Conservation (phyloP, 768 basidiomycete species). For the Mycena amicta region DNA sequence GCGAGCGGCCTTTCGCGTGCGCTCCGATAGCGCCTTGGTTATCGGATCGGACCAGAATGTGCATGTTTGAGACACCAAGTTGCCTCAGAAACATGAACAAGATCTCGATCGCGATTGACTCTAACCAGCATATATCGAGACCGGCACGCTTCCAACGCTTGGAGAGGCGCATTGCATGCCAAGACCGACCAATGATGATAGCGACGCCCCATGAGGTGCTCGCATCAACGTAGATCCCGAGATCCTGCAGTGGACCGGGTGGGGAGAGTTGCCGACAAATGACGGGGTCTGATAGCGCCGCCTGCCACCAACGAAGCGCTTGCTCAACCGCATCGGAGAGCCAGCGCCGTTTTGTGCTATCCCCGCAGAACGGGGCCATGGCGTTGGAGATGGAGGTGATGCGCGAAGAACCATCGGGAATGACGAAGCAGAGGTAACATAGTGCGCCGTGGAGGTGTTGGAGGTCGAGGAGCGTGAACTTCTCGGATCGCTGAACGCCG, state of each 20-base stretch:
- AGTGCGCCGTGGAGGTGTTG: conserved; percentile 14
- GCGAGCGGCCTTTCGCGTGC: neutral
- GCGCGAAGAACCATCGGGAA: neutral
- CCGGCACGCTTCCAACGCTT: conserved; percentile 17
- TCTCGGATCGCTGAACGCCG: neutral
- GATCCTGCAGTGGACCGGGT: conserved; percentile 3
- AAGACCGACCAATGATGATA: conserved; percentile 26
- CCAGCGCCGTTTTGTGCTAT: conserved; percentile 1
- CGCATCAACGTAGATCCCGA: conserved; percentile 37
- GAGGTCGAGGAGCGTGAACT: conserved; percentile 2
- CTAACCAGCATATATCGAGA: conserved; percentile 28
- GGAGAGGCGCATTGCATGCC: conserved; percentile 31
- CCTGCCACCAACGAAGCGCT: conserved; percentile 38
- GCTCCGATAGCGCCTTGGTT: conserved; percentile 1
- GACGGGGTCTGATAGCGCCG: neutral
- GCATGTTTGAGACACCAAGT: neutral
- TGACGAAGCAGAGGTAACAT: conserved; percentile 4
- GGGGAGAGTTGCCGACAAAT: conserved; percentile 18
- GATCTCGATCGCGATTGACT: conserved; percentile 25
- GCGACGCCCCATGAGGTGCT: conserved; percentile 45
- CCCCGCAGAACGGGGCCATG: neutral
- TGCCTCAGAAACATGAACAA: conserved; percentile 1
- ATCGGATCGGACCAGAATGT: neutral
- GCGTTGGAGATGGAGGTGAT: conserved; percentile 8
- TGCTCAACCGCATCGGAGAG: conserved; percentile 26